phyloP scores from a whole-genome alignment of 2,329 filamentous ascomycete species.

The Gremmenia infestans region DNA sequence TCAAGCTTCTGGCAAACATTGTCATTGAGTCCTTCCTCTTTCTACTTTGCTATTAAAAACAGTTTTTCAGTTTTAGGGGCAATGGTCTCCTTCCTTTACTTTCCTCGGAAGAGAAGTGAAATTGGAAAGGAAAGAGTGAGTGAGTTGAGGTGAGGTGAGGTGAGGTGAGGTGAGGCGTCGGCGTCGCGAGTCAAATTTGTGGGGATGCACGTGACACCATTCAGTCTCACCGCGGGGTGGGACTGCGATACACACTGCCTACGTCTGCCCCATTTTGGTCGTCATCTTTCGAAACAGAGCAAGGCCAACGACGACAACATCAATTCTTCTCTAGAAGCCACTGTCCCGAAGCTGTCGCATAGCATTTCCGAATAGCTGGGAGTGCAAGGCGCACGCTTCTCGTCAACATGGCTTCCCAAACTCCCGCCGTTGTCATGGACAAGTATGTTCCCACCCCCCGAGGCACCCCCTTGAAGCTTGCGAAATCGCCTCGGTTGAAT shows the following conservation, averaged over 20 bases:
- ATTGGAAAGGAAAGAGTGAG: not conserved
- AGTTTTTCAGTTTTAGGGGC: not conserved
- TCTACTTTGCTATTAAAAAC: not conserved
- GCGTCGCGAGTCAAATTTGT: not conserved
- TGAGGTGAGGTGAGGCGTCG: no score
- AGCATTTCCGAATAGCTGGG: conserved; percentile 21
- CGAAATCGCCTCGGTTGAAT: not conserved
- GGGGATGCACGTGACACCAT: not conserved
- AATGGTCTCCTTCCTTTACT: no score
- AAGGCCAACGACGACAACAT: conserved; percentile 2
- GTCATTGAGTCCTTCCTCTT: not conserved
- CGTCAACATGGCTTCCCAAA: conserved; percentile 86
- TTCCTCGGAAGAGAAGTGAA: not conserved
- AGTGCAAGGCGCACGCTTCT: conserved; percentile 23
- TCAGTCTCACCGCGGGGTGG: conserved; percentile 1
- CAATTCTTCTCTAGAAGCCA: conserved; percentile 8
- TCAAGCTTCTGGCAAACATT: not conserved
- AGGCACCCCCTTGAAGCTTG: conserved; percentile 6
- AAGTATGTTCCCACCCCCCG: conserved; percentile 65
- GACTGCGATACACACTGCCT: conserved; percentile 14
- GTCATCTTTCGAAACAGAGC: conserved; percentile 6
- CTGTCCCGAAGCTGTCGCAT: conserved; percentile 25
- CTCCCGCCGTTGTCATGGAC: conserved; percentile 99
- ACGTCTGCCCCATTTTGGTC: conserved; percentile 5
- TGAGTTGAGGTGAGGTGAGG: not conserved